phyloP scores from a whole-genome alignment of 116 monocot genomes.

The Cymodocea nodosa region DNA sequence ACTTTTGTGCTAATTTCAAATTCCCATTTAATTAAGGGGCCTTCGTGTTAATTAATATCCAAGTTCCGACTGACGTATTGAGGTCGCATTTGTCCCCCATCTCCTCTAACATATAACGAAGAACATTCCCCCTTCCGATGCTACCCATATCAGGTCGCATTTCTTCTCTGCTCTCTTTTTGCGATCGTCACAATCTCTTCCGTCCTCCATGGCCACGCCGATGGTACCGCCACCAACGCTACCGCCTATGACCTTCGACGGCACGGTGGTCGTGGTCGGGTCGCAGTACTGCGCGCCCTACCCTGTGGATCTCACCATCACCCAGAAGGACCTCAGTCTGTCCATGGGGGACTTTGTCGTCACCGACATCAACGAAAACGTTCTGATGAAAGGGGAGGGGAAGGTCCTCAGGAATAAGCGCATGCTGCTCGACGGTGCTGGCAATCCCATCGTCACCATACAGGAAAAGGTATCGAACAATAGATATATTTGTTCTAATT shows the following conservation, averaged over 20 bases:
- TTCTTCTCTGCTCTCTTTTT: too few species aligned
- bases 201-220: neutral
- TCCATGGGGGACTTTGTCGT: slow-evolving; percentile 32
- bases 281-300: slow-evolving; percentile 44
- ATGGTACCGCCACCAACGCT: neutral
- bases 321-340: slow-evolving; percentile 34
- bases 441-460: slow-evolving; percentile 34
- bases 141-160: too few species aligned
- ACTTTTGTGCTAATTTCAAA: too few species aligned
- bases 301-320: slow-evolving; percentile 37
- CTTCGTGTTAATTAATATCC: too few species aligned
- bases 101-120: too few species aligned
- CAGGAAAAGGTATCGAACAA: slow-evolving; percentile 22
- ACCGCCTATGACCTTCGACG: neutral
- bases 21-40: too few species aligned
- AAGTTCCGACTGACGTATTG: too few species aligned
- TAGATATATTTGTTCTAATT: too few species aligned
- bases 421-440: slow-evolving; percentile 21
- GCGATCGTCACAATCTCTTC: too few species aligned
- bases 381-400: slow-evolving; percentile 36
- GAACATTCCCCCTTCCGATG: too few species aligned
- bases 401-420: slow-evolving; percentile 22
- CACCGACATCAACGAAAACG: slow-evolving; percentile 28
- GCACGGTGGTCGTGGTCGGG: slow-evolving; percentile 34
- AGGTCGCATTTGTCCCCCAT: too few species aligned